A percentile compares a stretch with the other conserved stretches of the same genome.
phyloP scores from a whole-genome alignment of 148 eudicot species.

The Hydrangea macrophylla region DNA sequence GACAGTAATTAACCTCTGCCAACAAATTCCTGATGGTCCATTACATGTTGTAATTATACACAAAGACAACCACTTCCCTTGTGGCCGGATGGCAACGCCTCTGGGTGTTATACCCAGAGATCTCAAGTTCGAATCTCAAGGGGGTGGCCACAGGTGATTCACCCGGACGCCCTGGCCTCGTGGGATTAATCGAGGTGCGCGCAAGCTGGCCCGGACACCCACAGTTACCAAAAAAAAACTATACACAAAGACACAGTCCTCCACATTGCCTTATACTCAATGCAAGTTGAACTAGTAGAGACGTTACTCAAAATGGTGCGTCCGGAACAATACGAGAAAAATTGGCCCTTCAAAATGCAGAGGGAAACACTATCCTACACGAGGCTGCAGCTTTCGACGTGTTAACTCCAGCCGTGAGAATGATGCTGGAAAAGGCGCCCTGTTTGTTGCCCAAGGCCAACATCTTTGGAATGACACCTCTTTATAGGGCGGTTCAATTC shows the following conservation, averaged over 20 bases:
- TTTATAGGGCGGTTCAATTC: not conserved
- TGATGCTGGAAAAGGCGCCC: not conserved
- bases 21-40: not conserved
- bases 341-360: not conserved
- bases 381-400: not conserved
- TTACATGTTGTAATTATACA: slow-evolving; percentile 4
- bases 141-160: too few relatives aligned
- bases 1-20: not conserved
- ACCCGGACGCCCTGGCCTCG: too few relatives aligned
- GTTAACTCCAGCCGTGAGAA: not conserved
- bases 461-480: not conserved
- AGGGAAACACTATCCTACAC: slow-evolving; percentile 13
- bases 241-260: slow-evolving; percentile 11
- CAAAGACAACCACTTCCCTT: too few relatives aligned
- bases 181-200: too few relatives aligned
- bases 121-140: too few relatives aligned
- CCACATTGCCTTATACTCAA: slow-evolving; percentile 5
- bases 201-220: too few relatives aligned
- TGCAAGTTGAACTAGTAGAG: not conserved
- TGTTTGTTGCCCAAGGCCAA: not conserved
- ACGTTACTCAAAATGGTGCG: not conserved
- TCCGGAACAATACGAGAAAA: not conserved
- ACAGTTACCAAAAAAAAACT: too few relatives aligned
- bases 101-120: too few relatives aligned
- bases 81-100: too few relatives aligned